Evolutionary conservation across 2,329 filamentous ascomycete genomes (phyloP).

Genomic region (Phaeosphaeriaceae sp.): DNA sequence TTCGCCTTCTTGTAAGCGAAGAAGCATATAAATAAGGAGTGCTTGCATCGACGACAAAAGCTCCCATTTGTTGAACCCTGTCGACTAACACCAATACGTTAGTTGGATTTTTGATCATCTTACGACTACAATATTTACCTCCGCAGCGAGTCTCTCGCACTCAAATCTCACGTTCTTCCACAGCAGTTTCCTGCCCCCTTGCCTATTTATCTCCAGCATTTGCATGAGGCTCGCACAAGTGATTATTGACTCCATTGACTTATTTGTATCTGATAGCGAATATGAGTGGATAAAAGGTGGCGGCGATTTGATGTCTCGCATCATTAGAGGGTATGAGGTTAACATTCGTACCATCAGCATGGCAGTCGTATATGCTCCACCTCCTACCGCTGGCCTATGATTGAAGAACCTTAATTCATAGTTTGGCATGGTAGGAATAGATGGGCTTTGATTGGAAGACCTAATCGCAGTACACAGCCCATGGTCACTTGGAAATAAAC

Average conservation of each 20-base stretch:
- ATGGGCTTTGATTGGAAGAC: not conserved
- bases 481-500: no score
- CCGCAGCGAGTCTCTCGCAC: slow-evolving; percentile 49
- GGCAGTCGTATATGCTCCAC: slow-evolving; percentile 42
- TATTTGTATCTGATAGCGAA: slow-evolving; percentile 29
- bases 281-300: slow-evolving; percentile 54
- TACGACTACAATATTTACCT: slow-evolving; percentile 35
- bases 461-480: no score
- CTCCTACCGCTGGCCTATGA: slow-evolving; percentile 27
- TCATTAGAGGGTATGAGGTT: slow-evolving; percentile 52
- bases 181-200: slow-evolving; percentile 50
- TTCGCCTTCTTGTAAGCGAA: slow-evolving; percentile 54
- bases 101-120: not conserved
- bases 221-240: slow-evolving; percentile 53
- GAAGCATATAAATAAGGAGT: slow-evolving; percentile 52
- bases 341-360: slow-evolving; percentile 50
- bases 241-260: slow-evolving; percentile 46
- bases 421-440: slow-evolving; percentile 32
- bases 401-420: slow-evolving; percentile 32
- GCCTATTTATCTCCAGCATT: slow-evolving; percentile 46
- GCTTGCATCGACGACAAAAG: slow-evolving; percentile 54
- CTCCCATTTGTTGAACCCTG: slow-evolving; percentile 45
- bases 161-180: slow-evolving; percentile 55
- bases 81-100: slow-evolving; percentile 24
- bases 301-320: slow-evolving; percentile 46